Base-by-base conservation (phyloP, 108 stramenopile genomes). In the Skeletonema menzelii region DNA sequence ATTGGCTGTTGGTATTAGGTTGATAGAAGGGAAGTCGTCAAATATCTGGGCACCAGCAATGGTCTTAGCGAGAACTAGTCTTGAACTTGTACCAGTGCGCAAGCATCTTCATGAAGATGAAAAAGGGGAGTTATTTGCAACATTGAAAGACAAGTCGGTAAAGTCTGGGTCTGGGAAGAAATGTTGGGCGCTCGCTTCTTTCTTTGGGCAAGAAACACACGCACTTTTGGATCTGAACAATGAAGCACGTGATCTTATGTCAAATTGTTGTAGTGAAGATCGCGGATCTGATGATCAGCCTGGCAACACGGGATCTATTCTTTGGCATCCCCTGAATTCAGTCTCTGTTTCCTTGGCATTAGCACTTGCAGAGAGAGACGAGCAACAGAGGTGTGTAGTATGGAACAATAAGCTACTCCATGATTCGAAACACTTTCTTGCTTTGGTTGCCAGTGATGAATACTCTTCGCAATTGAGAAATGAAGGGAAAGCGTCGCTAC, bases 41-140 rank as follows among this genome's bases (percentile, higher is more conserved):
- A 53, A 56, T 65, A 5, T 7, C 8, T 94, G 87, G 87, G 80
- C 72, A 61, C 88, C 84, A 40, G 88, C 78, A 31, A 82, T 80
- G 77, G 37, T 86, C 3, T 81, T 89, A 65, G 72, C 71, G n/a
- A 65, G 93, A 10, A 87, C 73, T 26, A 75, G 84, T 3, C 73
- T 91, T 27, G 93, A 94, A 65, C 47, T 91, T 31, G 75, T 88
- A 0, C 67, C 84, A 5, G 84, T 85, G 6, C 74, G 77, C 19
- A 27, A 65, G 28, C 57, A 69, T 24, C 46, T 85, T 42, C n/a
- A 72, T 40, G 83, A 87, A 68, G 69, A 77, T 55, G 61, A 76
- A 4, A 74, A 76, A 22, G 76, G 83, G 19, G 79, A 67, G 26
- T 81, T 80, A 60, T 85, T 87, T 42, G 77, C 63, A 14, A 74